phyloP scores from a whole-genome alignment of 2,329 filamentous ascomycete genomes.

The Salinomyces thailandicus region DNA sequence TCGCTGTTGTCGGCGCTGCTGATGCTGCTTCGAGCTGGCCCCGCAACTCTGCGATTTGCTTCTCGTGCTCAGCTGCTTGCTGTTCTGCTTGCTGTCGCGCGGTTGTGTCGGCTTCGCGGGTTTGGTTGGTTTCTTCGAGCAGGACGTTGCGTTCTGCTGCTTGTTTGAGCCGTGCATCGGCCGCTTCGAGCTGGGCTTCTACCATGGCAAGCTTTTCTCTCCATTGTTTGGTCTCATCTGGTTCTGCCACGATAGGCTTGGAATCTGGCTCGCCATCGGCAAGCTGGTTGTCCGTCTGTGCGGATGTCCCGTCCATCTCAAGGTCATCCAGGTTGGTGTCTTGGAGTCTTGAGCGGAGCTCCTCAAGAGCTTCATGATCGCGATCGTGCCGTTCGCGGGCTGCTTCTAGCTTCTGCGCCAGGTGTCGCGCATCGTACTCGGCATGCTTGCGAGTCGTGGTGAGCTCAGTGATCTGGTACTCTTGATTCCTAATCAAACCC shows the following conservation, averaged over 20 bases:
- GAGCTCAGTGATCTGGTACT: conserved; percentile 42
- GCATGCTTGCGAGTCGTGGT: conserved; percentile 38
- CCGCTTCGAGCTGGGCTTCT: conserved; percentile 23
- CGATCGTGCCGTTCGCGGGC: conserved; percentile 37
- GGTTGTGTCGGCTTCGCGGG: conserved; percentile 6
- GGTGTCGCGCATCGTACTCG: conserved; percentile 38
- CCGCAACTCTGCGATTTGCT: conserved; percentile 20
- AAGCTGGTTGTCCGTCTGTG: conserved; percentile 9
- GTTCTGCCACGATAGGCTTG: not conserved
- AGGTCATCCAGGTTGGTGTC: conserved; percentile 29
- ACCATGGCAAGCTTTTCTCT: conserved; percentile 22
- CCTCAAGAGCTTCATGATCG: conserved; percentile 38
- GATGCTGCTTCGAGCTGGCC: conserved; percentile 18
- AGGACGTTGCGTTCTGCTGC: conserved; percentile 21
- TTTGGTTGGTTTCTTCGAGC: conserved; percentile 19
- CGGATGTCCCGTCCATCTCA: conserved; percentile 14
- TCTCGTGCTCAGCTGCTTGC: conserved; percentile 18
- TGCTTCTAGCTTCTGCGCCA: conserved; percentile 38
- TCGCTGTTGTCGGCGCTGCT: too few relatives aligned
- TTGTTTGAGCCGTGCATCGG: conserved; percentile 24
- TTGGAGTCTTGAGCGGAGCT: conserved; percentile 36
- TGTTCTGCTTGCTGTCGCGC: conserved; percentile 12
- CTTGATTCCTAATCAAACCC: conserved; percentile 39
- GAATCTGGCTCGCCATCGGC: not conserved
- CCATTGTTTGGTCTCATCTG: conserved; percentile 21